Evolutionary conservation across 768 basidiomycete species (phyloP), one percentile per base, ranked within the genome.

Genomic region (Russula ochroleuca): DNA sequence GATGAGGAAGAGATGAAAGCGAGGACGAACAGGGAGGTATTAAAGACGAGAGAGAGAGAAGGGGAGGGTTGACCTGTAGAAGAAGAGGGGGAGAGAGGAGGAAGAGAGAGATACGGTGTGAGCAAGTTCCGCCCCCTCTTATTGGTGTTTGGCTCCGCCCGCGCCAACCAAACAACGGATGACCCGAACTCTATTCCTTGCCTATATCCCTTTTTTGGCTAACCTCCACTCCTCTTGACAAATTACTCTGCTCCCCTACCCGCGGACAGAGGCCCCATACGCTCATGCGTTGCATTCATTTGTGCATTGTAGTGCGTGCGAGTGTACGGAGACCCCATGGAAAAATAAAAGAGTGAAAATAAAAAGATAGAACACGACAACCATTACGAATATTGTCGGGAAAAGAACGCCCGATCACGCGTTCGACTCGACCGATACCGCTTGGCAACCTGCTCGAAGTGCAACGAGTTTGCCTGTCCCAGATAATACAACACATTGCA

Each of bases 21-120:
- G 3, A 19, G 31, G 13, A 64, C 59, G 40, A 23, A 61, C 54
- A 25, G 48, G 61, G 31, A 76, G 77, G 75, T 75, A 81, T 80
- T 79, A 80, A 77, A 79, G 77, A 84, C 78, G 82, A 79, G 80
- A 83, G 81, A 83, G 81, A 82, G 81, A 78, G 77, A 81, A 78
- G 78, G 75, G 77, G 78, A 77, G 77, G 61, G 33, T 58, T 65
- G 67, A 67, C 70, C 70, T 61, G 58, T 63, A 63, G 52, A 50
- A 51, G 59, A 68, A 71, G 69, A 69, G 70, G 65, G 69, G 69
- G 72, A 72, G 64, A 57, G 63, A 57, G 72, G 71, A 73, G 71
- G 72, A 73, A 71, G 72, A 71, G 70, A 56, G 59, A 57, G 60
- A 61, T 52, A 50, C 23, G 40, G 43, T 57, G 15, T 47, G 38